Evolutionary conservation across 2,329 filamentous ascomycete genomes (phyloP), one percentile per base, ranked within the genome.

Genomic region (Teratosphaeria pseudoeucalypti): DNA sequence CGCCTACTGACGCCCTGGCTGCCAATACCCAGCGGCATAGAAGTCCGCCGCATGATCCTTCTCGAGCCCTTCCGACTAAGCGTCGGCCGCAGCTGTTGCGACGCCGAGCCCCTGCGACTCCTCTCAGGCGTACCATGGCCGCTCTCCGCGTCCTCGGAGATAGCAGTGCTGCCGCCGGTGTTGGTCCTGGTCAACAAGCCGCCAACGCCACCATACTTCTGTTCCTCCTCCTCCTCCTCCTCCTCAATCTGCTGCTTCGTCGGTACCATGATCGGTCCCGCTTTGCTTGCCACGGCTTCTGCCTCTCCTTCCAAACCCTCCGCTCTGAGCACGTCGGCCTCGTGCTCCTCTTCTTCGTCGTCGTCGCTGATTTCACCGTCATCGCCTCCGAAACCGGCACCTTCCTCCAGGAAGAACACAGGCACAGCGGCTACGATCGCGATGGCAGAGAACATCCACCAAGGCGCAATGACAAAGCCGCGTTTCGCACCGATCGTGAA

Each of bases 391-490:
- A 90, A 77, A 0, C 89, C 89, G 9, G 90, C 84, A 43, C 87
- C 86, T 68, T 96, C 84, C 2, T 85, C 81, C 0, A 95, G 81
- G 75, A 85, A 87, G 72, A 85, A 89, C 0, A 88, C 82, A 0
- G 90, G 88, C 2, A 95, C 72, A 0, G 84, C 84, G 19, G 88
- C 88, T 1, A 90, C 55, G 0, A 82, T 62, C 0, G 85, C 82
- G 53, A 95, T 77, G 0, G 76, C 66, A 0, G 84, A 81, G n/a
- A 96, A 78, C 3, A 87, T 78, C 85, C 89, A 95, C 82, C 89
- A 96, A 0, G 92, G 87, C 0, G 88, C 77, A 57, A 95, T 83
- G 34, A 94, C 80, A 70, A 90, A 92, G 0, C 89, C 89, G 34
- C 80, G 77, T 67, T 88, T 83, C 0, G 90, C 84, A 0, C 92